Evolutionary conservation across 805 yeast species (phyloP), one percentile per base, ranked within the genome.

Genomic region (Wickerhamiella australiensis): DNA sequence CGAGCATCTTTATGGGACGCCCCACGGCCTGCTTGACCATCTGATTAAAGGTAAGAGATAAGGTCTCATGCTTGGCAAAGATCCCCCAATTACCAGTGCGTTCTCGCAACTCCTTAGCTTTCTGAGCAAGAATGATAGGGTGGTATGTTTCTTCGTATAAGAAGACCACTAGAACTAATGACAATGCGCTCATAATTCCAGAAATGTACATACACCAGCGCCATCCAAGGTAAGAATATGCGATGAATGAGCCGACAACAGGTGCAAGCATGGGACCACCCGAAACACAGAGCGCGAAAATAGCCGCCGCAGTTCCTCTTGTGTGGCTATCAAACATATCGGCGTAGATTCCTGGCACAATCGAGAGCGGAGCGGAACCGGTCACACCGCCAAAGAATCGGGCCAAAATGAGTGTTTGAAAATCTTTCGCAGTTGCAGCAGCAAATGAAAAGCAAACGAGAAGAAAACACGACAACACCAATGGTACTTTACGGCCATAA

Each of bases 351-450:
- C 95, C 95, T 23, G 95, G 94, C 8, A 80, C 87, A 37, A 85
- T 85, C 23, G 84, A 90, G 59, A 87, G 65, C 1, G 94, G 66
- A 75, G 88, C 82, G n/a, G 90, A 85, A 54, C 95, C 95, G 50
- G 81, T 66, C 58, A 78, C 74, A 51, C 95, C 95, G 31, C 80
- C 80, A 64, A 86, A 83, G 61, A 84, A 86, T 54, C 96, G 74
- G 63, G 85, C 76, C 38, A 86, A 68, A 1, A 62, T 36, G 0
- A 86, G 69, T 0, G 94, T 79, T 66, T 85, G 94, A 47, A 84
- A 56, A 59, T 87, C 81, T 58, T 84, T 73, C 23, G 85, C 83
- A n/a, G 82, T 72, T 0, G 92, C 95, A 29, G 75, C 76, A 2
- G 83, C 94, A 60, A 82, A 82, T 42, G 73, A 71, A 65, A 85